These are phyloP conservation scores for Sporisorium scitamineum DNA, from an alignment of 1,284 basidiomycete genomes.

Conservation along the genomic window DNA sequence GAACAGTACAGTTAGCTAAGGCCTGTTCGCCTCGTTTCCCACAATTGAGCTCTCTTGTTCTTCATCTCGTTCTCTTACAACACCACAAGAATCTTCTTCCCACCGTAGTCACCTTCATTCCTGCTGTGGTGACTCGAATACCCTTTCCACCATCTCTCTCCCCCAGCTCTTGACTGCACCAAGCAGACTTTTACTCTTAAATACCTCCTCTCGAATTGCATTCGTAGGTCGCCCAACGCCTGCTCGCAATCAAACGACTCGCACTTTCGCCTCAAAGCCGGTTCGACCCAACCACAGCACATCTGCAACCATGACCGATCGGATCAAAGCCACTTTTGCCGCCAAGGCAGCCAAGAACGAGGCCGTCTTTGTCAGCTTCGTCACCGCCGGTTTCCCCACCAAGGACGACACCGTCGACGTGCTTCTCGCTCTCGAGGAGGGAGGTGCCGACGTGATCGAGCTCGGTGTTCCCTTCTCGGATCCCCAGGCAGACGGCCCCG, in stretches of 20 bases:
- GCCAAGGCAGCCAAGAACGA: conserved; percentile 64
- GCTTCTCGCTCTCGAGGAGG: conserved; percentile 88
- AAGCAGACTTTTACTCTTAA: conserved; percentile 1
- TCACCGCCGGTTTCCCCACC: conserved; percentile 67
- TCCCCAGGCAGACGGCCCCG: conserved; percentile 88
- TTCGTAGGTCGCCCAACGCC: background rate
- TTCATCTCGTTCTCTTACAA: background rate
- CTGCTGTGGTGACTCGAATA: conserved; percentile 33
- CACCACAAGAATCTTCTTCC: conserved; percentile 6
- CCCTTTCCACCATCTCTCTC: conserved; percentile 17
- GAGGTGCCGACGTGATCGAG: conserved; percentile 95
- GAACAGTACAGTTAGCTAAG: background rate
- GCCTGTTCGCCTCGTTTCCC: background rate
- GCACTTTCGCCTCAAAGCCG: background rate
- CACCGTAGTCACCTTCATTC: conserved; percentile 19
- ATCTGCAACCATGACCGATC: conserved; percentile 56
- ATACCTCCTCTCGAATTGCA: background rate
- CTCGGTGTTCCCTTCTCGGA: conserved; percentile 94
- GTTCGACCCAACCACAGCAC: background rate
- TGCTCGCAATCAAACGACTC: conserved; percentile 3
- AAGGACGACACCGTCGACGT: conserved; percentile 81
- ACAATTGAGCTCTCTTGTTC: too few relatives aligned
- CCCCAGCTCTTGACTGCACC: conserved; percentile 7
- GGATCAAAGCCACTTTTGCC: conserved; percentile 57
- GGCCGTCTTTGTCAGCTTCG: conserved; percentile 66